These are phyloP conservation scores for Populus nigra DNA, from an alignment of 345 rosid genomes.

Conservation along the genomic window DNA sequence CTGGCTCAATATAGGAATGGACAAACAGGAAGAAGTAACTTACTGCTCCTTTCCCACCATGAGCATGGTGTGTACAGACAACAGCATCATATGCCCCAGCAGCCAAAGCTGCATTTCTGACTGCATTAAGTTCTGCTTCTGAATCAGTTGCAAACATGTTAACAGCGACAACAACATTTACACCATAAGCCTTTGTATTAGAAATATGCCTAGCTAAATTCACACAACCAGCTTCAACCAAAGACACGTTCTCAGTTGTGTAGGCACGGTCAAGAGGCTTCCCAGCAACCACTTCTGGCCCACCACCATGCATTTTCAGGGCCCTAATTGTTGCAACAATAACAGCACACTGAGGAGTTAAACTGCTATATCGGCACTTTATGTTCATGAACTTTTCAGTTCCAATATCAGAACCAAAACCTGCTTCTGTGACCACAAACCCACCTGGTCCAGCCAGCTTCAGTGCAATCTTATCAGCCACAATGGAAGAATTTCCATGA, in stretches of 20 bases:
- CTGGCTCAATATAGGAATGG: neutral
- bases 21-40: conserved; percentile 20
- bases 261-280: conserved; percentile 91
- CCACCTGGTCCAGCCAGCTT: conserved; percentile 97
- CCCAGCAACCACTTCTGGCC: conserved; percentile 95
- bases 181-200: conserved; percentile 83
- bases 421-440: conserved; percentile 97
- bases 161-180: conserved; percentile 93
- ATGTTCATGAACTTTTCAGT: conserved; percentile 97
- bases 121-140: conserved; percentile 85
- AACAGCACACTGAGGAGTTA: conserved; percentile 89
- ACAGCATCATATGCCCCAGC: conserved; percentile 97
- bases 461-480: conserved; percentile 94
- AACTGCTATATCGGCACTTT: conserved; percentile 83
- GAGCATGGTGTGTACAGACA: conserved; percentile 90
- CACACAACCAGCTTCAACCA: conserved; percentile 93
- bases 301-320: conserved; percentile 99
- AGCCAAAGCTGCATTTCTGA: conserved; percentile 67
- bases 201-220: conserved; percentile 90
- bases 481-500: conserved; percentile 95
- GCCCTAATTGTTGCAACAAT: conserved; percentile 97
- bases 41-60: conserved; percentile 98
- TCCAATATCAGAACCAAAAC: conserved; percentile 97
- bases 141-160: conserved; percentile 90
- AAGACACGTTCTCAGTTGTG: conserved; percentile 74